phyloP scores from a whole-genome alignment of 495 filamentous ascomycete species.

The Clavariopsis aquatica region DNA sequence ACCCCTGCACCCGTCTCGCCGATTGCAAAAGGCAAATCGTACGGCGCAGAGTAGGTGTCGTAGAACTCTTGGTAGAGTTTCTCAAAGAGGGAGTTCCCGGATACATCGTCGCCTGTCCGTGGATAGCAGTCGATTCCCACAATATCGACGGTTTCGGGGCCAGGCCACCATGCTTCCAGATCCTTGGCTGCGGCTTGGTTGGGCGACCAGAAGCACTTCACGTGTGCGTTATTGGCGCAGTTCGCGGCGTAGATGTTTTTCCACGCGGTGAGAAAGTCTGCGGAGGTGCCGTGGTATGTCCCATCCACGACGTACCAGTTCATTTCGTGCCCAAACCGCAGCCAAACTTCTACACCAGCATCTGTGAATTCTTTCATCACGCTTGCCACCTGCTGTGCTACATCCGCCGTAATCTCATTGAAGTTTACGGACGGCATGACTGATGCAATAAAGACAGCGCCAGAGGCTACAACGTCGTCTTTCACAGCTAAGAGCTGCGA shows the following conservation, averaged over 20 bases:
- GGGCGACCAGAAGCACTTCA: constrained; percentile 16
- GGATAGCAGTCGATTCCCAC: constrained; percentile 21
- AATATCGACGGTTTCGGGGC: constrained; percentile 11
- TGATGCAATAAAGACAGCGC: constrained; percentile 16
- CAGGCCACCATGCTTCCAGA: constrained; percentile 14
- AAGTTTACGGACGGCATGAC: constrained; percentile 16
- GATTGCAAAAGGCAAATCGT: constrained; percentile 14
- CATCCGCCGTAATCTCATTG: constrained; percentile 1
- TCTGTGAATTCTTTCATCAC: constrained; percentile 19
- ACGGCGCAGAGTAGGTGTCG: constrained; percentile 1
- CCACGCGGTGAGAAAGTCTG: constrained; percentile 16
- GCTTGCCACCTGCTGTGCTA: constrained; percentile 6
- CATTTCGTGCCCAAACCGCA: constrained; percentile 18
- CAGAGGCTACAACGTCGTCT: constrained; percentile 10
- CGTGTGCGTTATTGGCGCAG: constrained; percentile 4
- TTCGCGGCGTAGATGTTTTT: constrained; percentile 24
- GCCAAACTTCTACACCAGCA: constrained; percentile 12
- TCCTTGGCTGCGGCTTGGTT: constrained; percentile 1
- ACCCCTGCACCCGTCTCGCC: constrained; percentile 12
- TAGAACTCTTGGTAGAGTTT: constrained; percentile 11
- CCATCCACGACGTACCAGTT: constrained; percentile 21
- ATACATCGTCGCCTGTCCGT: background rate
- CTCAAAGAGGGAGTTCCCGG: constrained; percentile 1
- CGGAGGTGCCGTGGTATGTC: constrained; percentile 11
- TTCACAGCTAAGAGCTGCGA: constrained; percentile 2